Evolutionary conservation across 805 yeast genomes (phyloP).

Genomic region (Teunomyces gatunensis): DNA sequence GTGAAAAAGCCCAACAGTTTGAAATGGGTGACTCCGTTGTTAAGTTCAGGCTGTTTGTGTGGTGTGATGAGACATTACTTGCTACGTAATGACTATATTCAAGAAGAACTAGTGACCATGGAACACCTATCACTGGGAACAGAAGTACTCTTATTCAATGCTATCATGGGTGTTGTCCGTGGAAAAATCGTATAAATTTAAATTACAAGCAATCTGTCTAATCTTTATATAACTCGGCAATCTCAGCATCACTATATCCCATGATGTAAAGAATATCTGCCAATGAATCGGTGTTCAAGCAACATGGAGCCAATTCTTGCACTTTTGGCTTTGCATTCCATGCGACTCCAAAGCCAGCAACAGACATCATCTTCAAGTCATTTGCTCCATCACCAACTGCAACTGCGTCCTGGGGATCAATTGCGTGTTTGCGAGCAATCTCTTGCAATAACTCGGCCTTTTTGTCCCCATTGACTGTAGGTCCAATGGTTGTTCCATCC

Average conservation of each 20-base stretch:
- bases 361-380: slow-evolving; percentile 87
- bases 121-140: slow-evolving; percentile 61
- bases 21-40: slow-evolving; percentile 78
- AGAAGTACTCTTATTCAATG: slow-evolving; percentile 73
- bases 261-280: slow-evolving; percentile 76
- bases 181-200: slow-evolving; percentile 41
- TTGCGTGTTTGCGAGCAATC: slow-evolving; percentile 53
- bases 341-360: slow-evolving; percentile 92
- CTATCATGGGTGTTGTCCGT: slow-evolving; percentile 72
- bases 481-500: slow-evolving; percentile 77
- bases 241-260: slow-evolving; percentile 65
- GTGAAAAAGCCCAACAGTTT: slow-evolving; percentile 39
- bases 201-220: not conserved
- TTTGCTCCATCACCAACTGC: slow-evolving; percentile 99
- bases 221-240: slow-evolving; percentile 23
- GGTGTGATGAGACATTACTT: slow-evolving; percentile 76
- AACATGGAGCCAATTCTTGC: slow-evolving; percentile 76
- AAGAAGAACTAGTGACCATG: slow-evolving; percentile 49
- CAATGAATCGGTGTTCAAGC: slow-evolving; percentile 71
- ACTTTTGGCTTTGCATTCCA: slow-evolving; percentile 98
- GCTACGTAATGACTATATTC: slow-evolving; percentile 48
- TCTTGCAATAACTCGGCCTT: slow-evolving; percentile 72
- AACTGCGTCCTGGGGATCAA: slow-evolving; percentile 54
- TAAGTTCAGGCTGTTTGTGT: slow-evolving; percentile 76
- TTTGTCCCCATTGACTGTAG: slow-evolving; percentile 78